Evolutionary conservation across 225 moss, liverwort and hornwort genomes (phyloP), one percentile per base, ranked within the genome.

Genomic region (Takakia lepidozioides): DNA sequence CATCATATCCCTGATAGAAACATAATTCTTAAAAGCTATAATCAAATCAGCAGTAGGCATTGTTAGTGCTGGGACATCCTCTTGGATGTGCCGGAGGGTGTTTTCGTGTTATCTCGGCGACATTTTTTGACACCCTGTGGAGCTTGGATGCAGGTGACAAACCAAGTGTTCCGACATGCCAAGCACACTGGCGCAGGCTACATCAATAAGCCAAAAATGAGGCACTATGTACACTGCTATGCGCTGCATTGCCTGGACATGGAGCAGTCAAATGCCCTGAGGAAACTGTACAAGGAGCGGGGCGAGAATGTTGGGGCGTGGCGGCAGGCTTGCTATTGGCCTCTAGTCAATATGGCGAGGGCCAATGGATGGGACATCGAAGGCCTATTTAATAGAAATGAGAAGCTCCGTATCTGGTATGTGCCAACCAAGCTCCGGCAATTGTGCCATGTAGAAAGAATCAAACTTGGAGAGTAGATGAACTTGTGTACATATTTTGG

Each of bases 181-280:
- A 82, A 82, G 48, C 72, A 76, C 48, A 76, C 76, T 15, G 82
- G 82, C 29, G 82, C 82, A 51, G 82, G 82, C 14, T 82, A 76
- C 49, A 82, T 82, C 45, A 82, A 82, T 73, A 82, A 82, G 57
- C 82, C 82, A 23, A 82, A 82, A 60, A 82, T 82, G 82, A 69
- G 82, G 69, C 82, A 82, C 35, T 82, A 82, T 63, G 82, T 82
- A 46, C 82, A 82, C 43, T 82, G 82, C 48, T 82, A 82, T 70
- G 82, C 82, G 14, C 69, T 82, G 24, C 82, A 82, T 48, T 82
- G 82, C 59, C 58, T 82, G 37, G 82, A 76, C 55, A 55, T 66
- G 46, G 82, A 76, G 44, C 69, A 82, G 61, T 82, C 82, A 36
- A 73, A 76, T 58, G 69, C 56, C 11, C 52, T 82, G 5, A 61